A percentile compares a stretch with the other conserved stretches of the same genome.
Conservation (phyloP, 2,329 filamentous ascomycete genomes). For the Seiridium unicorne region DNA sequence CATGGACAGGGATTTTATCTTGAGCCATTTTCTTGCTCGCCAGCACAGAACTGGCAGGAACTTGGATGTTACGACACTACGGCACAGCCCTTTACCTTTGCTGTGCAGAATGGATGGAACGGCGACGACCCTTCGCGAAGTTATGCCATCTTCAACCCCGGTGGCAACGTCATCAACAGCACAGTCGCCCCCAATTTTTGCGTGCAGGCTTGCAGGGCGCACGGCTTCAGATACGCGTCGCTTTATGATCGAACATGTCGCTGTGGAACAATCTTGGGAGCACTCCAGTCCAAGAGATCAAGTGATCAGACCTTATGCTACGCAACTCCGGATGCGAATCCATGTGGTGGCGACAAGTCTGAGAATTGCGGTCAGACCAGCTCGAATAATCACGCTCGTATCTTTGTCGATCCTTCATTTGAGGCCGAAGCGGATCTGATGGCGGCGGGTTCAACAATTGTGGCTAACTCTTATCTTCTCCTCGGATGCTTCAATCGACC, state of each 20-base stretch:
- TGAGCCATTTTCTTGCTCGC: background rate
- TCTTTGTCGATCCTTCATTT: slow-evolving; percentile 6
- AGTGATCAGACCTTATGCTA: background rate
- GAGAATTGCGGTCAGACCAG: background rate
- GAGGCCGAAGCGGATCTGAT: background rate
- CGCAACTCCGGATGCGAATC: background rate
- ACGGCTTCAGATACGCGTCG: background rate
- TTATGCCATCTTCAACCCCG: background rate
- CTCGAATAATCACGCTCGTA: background rate
- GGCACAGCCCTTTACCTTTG: background rate
- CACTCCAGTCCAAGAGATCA: background rate
- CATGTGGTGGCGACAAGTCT: background rate
- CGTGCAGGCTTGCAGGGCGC: background rate
- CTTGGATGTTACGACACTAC: background rate
- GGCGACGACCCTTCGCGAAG: background rate
- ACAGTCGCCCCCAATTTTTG: background rate
- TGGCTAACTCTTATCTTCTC: background rate
- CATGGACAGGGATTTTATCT: background rate
- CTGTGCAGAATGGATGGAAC: background rate
- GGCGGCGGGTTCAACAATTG: no score
- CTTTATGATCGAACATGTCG: background rate
- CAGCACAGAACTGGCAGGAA: background rate
- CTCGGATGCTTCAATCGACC: slow-evolving; percentile 1
- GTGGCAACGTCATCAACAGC: background rate
- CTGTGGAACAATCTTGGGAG: background rate